A percentile compares a stretch with the other conserved stretches of the same genome.
Conservation (phyloP, 2,329 filamentous ascomycete genomes). For the Cercospora zeina region DNA sequence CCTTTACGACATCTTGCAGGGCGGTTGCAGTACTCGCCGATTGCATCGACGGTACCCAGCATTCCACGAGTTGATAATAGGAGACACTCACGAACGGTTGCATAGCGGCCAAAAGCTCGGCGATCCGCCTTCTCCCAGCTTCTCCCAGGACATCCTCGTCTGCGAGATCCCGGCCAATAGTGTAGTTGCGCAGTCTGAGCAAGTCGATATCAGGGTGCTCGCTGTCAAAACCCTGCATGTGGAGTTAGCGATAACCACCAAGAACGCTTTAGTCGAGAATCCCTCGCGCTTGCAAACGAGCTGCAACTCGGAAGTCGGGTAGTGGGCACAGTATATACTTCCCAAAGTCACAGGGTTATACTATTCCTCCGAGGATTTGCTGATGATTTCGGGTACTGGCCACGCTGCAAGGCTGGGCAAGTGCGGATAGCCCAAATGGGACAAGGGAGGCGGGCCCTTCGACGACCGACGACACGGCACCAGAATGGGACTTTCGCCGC, state of each 20-base stretch:
- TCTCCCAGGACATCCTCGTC: slow-evolving; percentile 65
- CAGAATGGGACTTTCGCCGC: background rate
- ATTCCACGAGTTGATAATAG: background rate
- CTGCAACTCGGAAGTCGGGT: background rate
- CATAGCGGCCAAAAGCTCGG: slow-evolving; percentile 65
- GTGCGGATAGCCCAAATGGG: background rate
- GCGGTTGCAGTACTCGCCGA: background rate
- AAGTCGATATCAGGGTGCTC: slow-evolving; percentile 79
- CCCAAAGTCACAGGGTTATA: no score
- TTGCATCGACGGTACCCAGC: background rate
- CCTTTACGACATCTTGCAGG: background rate
- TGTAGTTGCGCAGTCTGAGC: slow-evolving; percentile 77
- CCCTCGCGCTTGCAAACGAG: background rate
- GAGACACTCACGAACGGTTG: slow-evolving; percentile 71
- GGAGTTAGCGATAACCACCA: slow-evolving; percentile 9
- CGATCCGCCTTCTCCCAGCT: slow-evolving; percentile 65
- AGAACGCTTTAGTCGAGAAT: background rate
- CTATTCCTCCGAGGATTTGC: no score
- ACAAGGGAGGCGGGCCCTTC: background rate
- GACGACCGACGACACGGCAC: background rate
- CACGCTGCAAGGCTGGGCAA: background rate
- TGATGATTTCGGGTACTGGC: background rate
- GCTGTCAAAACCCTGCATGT: slow-evolving; percentile 65
- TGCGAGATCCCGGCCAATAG: slow-evolving; percentile 64
- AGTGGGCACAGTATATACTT: background rate